Base-by-base conservation (phyloP, 1,139 yeast species). In the Yarrowia galli region DNA sequence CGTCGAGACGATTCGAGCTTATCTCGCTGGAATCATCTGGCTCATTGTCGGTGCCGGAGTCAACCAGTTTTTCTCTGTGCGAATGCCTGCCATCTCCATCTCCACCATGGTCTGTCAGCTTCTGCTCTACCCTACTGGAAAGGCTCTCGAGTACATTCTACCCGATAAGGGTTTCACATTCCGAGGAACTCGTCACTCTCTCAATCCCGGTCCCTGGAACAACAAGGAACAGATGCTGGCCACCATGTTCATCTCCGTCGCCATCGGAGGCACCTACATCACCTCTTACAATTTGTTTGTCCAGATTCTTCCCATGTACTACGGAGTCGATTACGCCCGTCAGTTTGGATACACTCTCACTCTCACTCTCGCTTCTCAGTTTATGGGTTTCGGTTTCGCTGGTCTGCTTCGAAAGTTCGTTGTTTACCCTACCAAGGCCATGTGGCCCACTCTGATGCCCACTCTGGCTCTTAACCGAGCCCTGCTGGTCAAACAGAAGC, bases 211-310 rank as follows among this genome's bases (percentile, higher is more conserved):
- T 5, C 87, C 87, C 13, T 89, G 91, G 90, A 80, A 83, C 45
- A 81, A 79, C 72, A 89, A 89, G 75, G 95, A 89, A 74, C 92
- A 89, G 79, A 85, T 87, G 87, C 79, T 86, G 70, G 80, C 86
- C 4, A 84, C 89, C 12, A 68, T 84, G 45, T 78, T 83, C 70
- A 81, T 82, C 72, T 78, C 82, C 40, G 80, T 80, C 54, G 75
- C 83, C 18, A 77, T 79, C 49, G 81, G 81, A 35, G 75, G 80
- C 58, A 80, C 84, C 53, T 83, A 84, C 68, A 84, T 82, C n/a
- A 67, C 77, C 20, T 83, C 77, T 72, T 61, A 61, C 66, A 72
- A 73, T 67, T 76, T 75, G 69, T 71, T 78, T 38, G 73, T 74
- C 65, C 79, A 72, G 77, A 72, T 72, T 68, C 69, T 75, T 69